Conservation (phyloP, 345 rosid species). For the Corchorus capsularis region DNA sequence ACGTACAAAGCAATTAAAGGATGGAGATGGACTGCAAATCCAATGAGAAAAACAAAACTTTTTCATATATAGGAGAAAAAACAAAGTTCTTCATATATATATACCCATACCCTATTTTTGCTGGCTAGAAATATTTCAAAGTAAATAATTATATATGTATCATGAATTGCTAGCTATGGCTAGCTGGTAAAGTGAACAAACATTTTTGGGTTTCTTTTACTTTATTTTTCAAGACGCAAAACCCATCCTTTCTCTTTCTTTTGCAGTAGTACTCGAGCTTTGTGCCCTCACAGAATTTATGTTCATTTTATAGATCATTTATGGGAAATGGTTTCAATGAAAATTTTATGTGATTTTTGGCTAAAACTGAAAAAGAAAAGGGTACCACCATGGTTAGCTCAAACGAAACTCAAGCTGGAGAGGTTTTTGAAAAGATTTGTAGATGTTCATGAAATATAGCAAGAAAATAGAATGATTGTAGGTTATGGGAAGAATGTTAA, state of each 20-base stretch:
- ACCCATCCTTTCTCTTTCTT: background rate
- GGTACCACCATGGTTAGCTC: background rate
- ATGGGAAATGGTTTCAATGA: background rate
- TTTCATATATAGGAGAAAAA: slow-evolving; percentile 1
- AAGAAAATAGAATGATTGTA: background rate
- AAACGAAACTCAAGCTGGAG: background rate
- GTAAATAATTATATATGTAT: background rate
- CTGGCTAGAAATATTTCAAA: background rate
- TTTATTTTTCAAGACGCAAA: background rate
- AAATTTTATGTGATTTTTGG: background rate
- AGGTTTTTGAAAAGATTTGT: slow-evolving; percentile 1
- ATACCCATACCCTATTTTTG: slow-evolving; percentile 14
- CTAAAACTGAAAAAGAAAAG: background rate
- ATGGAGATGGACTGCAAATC: background rate
- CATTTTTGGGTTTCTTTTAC: background rate
- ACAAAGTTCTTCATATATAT: background rate
- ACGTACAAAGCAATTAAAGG: background rate
- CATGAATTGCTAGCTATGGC: background rate
- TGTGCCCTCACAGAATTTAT: background rate
- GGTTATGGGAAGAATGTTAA: background rate
- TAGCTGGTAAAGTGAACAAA: background rate
- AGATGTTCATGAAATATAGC: background rate
- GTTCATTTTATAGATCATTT: background rate
- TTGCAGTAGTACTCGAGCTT: background rate
- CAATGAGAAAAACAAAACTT: background rate